Percentiles rank a stretch among this genome's conserved stretches.
Evolutionary conservation across 2,329 filamentous ascomycete species (phyloP).

Genomic region (Aaosphaeria pasadenensis): DNA sequence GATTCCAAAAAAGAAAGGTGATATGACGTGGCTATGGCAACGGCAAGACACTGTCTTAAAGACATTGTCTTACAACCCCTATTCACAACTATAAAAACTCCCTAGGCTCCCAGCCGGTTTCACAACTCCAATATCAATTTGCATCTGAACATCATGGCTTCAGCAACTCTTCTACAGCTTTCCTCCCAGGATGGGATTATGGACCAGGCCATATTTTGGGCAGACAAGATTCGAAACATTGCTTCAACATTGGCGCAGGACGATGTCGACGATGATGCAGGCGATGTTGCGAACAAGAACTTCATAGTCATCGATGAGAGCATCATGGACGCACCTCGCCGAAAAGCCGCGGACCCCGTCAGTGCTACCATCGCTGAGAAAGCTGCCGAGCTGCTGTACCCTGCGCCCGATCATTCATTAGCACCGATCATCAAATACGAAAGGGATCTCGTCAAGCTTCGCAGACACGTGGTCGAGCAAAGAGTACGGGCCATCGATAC

Average conservation of each 20-base stretch:
- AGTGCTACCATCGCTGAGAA: constrained; percentile 13
- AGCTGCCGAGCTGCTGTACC: constrained; percentile 21
- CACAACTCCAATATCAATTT: neutral
- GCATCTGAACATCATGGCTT: constrained; percentile 6
- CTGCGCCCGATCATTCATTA: constrained; percentile 12
- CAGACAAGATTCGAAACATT: constrained; percentile 9
- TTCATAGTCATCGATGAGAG: constrained; percentile 12
- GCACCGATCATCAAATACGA: constrained; percentile 25
- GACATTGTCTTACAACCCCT: too few relatives aligned
- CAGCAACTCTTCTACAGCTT: constrained; percentile 3
- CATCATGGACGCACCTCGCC: constrained; percentile 23
- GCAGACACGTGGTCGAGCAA: constrained; percentile 14
- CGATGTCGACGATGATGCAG: constrained; percentile 7
- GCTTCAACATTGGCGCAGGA: constrained; percentile 6
- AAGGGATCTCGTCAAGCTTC: constrained; percentile 24
- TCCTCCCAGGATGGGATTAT: neutral
- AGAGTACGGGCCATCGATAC: constrained; percentile 15
- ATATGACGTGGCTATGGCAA: too few relatives aligned
- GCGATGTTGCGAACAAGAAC: neutral
- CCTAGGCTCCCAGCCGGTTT: too few relatives aligned
- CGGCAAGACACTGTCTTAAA: too few relatives aligned
- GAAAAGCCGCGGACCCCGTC: constrained; percentile 13
- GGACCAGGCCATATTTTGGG: constrained; percentile 9
- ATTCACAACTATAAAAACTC: too few relatives aligned
- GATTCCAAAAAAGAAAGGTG: too few relatives aligned